Conservation (phyloP, 305 asterid genomes). For the Coffea humblotiana region DNA sequence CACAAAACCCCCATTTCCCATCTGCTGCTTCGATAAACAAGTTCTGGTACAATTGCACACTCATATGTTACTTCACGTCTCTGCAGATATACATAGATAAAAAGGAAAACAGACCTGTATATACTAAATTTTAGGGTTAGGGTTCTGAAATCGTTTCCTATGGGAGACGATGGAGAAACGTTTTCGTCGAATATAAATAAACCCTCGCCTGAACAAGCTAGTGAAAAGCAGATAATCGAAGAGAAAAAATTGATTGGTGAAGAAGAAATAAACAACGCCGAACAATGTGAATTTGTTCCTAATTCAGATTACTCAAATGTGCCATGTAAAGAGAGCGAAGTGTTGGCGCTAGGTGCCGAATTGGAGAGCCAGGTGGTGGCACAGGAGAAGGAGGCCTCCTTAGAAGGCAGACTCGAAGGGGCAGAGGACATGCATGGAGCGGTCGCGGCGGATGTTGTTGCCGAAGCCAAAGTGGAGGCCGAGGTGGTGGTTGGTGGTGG, state of each 20-base stretch:
- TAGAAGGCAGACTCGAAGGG: constrained; percentile 1
- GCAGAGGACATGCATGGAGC: constrained; percentile 11
- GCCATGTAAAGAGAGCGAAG: constrained; percentile 17
- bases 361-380: not conserved
- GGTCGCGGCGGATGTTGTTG: not conserved
- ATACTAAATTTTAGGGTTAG: constrained; percentile 52
- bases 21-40: no score
- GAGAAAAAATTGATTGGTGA: constrained; percentile 28
- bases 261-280: constrained; percentile 20
- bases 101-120: not conserved
- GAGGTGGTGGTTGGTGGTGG: constrained; percentile 28
- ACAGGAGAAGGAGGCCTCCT: not conserved
- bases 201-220: constrained; percentile 20
- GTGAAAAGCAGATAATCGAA: constrained; percentile 28
- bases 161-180: constrained; percentile 47
- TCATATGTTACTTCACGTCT: not conserved
- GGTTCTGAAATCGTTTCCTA: constrained; percentile 40
- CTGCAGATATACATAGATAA: not conserved
- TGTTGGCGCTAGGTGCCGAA: constrained; percentile 23
- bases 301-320: constrained; percentile 6
- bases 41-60: not conserved
- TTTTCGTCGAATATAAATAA: constrained; percentile 28
- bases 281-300: constrained; percentile 33
- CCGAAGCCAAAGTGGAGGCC: constrained; percentile 2
- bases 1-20: not conserved